Percentiles rank a stretch among this genome's conserved stretches.
These are phyloP conservation scores for Verticillium albo-atrum DNA, from an alignment of 2,329 filamentous ascomycete genomes.

Conservation along the genomic window DNA sequence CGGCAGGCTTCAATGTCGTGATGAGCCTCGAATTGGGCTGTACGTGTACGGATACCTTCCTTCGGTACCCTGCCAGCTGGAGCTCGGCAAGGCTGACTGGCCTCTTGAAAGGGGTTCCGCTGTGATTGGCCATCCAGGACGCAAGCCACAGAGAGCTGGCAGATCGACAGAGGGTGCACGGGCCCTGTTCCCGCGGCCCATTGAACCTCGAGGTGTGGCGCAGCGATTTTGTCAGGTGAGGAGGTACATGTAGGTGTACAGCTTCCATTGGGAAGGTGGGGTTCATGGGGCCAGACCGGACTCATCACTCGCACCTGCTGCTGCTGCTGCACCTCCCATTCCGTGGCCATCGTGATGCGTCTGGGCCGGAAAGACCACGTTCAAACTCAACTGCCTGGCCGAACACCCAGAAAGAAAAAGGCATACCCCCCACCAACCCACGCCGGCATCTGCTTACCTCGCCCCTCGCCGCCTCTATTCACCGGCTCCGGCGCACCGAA, in stretches of 20 bases:
- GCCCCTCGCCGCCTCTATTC: background rate
- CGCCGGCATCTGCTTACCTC: background rate
- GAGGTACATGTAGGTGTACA: background rate
- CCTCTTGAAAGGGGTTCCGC: background rate
- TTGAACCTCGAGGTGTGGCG: background rate
- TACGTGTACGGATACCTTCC: background rate
- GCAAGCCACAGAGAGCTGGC: background rate
- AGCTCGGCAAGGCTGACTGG: constrained; percentile 1
- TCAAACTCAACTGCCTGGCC: background rate
- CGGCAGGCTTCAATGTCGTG: background rate
- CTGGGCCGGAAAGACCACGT: background rate
- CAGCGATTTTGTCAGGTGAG: background rate
- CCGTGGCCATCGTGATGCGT: background rate
- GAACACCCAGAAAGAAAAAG: background rate
- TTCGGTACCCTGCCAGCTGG: background rate
- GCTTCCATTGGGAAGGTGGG: background rate
- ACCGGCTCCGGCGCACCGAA: background rate
- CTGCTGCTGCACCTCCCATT: background rate
- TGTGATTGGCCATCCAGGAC: background rate
- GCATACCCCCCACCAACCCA: too few species aligned
- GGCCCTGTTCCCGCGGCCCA: background rate
- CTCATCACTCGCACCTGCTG: background rate
- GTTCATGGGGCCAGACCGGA: background rate
- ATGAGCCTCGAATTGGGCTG: background rate
- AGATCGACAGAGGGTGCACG: background rate